Conservation (phyloP, 345 rosid genomes). For the Linum trigynum region DNA sequence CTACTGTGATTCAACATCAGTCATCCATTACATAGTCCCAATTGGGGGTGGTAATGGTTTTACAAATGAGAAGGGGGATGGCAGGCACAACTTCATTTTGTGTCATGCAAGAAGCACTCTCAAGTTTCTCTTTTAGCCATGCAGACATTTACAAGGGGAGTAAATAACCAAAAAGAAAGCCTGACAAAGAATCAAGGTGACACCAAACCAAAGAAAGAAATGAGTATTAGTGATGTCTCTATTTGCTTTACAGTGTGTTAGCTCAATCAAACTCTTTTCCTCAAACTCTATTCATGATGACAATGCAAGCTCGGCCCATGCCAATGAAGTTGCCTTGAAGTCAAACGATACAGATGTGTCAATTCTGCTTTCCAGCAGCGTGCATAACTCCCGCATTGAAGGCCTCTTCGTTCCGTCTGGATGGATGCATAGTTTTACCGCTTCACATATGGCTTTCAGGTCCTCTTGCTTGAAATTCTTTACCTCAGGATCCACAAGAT, state of each 20-base stretch:
- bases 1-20: neutral
- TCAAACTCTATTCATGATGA: constrained; percentile 31
- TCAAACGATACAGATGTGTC: constrained; percentile 64
- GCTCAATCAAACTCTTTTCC: neutral
- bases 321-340: constrained; percentile 75
- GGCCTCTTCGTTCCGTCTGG: constrained; percentile 48
- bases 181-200: neutral
- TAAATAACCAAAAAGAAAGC: neutral
- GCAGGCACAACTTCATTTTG: neutral
- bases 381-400: constrained; percentile 55
- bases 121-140: neutral
- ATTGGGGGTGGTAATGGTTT: neutral
- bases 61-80: neutral
- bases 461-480: constrained; percentile 68
- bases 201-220: too few species aligned
- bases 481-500: constrained; percentile 80
- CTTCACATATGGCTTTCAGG: constrained; percentile 70
- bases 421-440: constrained; percentile 52
- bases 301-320: constrained; percentile 95
- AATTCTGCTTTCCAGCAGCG: constrained; percentile 54
- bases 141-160: neutral
- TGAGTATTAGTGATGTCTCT: neutral
- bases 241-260: neutral
- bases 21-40: neutral
- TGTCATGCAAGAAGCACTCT: neutral